Percentiles rank a stretch among this genome's conserved stretches.
These are phyloP conservation scores for Aspergillus pseudoviridinutans DNA, from an alignment of 2,329 filamentous ascomycete species.

Conservation along the genomic window DNA sequence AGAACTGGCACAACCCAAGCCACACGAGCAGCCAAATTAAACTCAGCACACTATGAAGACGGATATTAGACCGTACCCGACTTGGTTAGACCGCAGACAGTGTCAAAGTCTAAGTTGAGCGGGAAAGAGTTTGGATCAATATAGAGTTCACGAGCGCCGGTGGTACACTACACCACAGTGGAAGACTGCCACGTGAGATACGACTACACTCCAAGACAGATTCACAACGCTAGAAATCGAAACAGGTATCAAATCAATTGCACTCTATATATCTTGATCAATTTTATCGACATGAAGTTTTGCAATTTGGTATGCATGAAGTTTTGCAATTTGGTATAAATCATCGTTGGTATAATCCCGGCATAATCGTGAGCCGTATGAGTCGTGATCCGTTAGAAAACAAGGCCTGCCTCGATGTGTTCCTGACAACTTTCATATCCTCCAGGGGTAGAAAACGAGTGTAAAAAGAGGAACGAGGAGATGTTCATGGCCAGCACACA, in stretches of 20 bases:
- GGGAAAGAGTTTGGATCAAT: not conserved
- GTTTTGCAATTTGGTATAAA: not conserved
- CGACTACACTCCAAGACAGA: not conserved
- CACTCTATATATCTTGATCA: not conserved
- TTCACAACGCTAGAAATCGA: not conserved
- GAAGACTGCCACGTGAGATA: not conserved
- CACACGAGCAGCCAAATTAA: not conserved
- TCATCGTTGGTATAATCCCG: not conserved
- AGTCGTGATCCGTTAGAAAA: not conserved
- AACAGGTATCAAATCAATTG: not conserved
- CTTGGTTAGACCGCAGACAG: too few species aligned
- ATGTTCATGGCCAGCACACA: not conserved
- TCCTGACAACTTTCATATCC: not conserved
- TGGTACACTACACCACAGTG: too few species aligned
- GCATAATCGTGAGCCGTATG: not conserved
- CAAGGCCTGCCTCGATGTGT: not conserved
- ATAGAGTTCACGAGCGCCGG: not conserved
- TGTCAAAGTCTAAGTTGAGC: too few species aligned
- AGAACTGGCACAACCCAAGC: not conserved
- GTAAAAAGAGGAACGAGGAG: not conserved
- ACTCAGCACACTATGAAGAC: too few species aligned
- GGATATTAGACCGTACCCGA: too few species aligned
- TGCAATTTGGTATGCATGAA: not conserved
- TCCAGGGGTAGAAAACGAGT: not conserved
- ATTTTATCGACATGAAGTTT: not conserved